Base-by-base conservation (phyloP, 2,329 filamentous ascomycete genomes). In the Apiospora arundinis region DNA sequence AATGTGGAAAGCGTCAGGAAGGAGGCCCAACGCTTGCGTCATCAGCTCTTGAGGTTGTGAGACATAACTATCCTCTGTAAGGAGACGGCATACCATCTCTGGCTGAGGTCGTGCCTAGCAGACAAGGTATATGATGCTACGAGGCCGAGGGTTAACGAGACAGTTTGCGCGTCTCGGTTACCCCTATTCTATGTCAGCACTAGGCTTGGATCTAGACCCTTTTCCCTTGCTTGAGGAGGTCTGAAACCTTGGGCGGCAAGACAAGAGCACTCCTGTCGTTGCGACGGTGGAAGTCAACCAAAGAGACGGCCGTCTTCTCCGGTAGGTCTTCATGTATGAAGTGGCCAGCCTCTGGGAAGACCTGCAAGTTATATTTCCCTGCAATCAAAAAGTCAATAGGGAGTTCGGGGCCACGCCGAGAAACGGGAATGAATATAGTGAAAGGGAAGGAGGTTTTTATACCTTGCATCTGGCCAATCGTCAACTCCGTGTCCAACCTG, bases 301-400 rank as follows among this genome's bases (percentile, higher is more conserved):
- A 84, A 11, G 94, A 88, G 76, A 92, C 87, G 0, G 96, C 96
- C 60, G 93, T 97, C 85, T 95, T 97, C 78, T 95, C 93, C 0
- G 96, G 95, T 68, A 95, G 88, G 80, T 99, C 96, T 81, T 99
- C 96, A 75, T 99, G 96, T 70, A 99, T 91, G 78, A 99, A 99
- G 81, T 99, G 96, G 0, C 96, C 96, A 1, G 96, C 95, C 80
- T 97, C 94, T 0, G 96, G 95, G 77, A 98, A 93, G 8, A 99
- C 95, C 76, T 97, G 93, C 65, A 99, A 85, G 71, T 97, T 95
- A 79, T 98, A 99, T 86, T 98, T 98, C 6, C 95, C 92, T 90
- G 73, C 68, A 44, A 25, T 28, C 21, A 40, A 2, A 23, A 18
- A 63, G 48, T 45, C 28, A 14, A 4, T 32, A 49, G 32, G 1